Base-by-base conservation (phyloP, 2,329 filamentous ascomycete genomes). In the Aureobasidium leucospermi region DNA sequence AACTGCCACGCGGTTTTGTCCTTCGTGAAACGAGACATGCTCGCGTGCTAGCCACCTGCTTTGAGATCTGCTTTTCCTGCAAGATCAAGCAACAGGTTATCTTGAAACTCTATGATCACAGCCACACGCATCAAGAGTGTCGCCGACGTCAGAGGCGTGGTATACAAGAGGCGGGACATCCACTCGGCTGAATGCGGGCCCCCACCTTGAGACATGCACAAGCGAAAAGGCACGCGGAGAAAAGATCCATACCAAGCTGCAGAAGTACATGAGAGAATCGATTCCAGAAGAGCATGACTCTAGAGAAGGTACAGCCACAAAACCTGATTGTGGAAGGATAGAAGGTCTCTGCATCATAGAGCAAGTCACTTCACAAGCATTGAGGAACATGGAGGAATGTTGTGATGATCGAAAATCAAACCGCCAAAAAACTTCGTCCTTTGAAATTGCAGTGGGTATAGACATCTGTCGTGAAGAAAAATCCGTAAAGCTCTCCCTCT, bases 401-500 rank as follows among this genome's bases (percentile, higher is more conserved):
- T 15, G 3, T 23, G 23, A 23, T 23, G 23, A 36, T 36, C 34
- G 4, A 36, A 52, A 31, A 11, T 41, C 6, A 38, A 52, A 29
- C 48, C 48, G 48, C 48, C 48, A 52, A 13, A 52, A 52, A 52
- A 29, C 36, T 39, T 52, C 48, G 48, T 52, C 48, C 48, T 41
- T 58, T 58, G 55, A 34, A 11, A 58, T 47, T 47, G 53, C 42
- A 57, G 41, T 34, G 52, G 55, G 55, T 58, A 58, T 56, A 39
- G 38, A 36, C 47, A 38, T 45, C 34, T 38, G 39, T 48, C 55
- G 43, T 58, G 55, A 58, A 58, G 55, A 58, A 58, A 48, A 58
- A 58, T 58, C 55, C 55, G 55, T 58, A 58, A 48, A 48, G 55
- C 55, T 43, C 36, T 58, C 42, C 23, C 42, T 48, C 55, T 34